Evolutionary conservation across 345 rosid species (phyloP).

Genomic region (Pistacia integerrima): DNA sequence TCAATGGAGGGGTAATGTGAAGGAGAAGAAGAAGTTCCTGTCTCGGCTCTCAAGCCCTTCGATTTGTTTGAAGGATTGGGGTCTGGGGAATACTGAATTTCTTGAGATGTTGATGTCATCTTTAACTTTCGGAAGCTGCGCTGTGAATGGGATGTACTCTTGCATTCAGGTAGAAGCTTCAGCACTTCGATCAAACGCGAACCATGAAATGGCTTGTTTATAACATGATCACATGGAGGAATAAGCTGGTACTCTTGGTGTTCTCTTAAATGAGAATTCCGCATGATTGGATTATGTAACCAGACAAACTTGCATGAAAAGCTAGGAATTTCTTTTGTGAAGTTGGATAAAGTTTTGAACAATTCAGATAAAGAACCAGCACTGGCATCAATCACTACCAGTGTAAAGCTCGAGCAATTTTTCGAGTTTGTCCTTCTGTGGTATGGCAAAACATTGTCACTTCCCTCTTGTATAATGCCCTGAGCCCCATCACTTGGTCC

Average conservation of each 20-base stretch:
- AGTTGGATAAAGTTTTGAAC: constrained; percentile 3
- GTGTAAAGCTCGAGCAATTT: constrained; percentile 18
- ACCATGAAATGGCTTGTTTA: constrained; percentile 36
- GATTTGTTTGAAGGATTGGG: not conserved
- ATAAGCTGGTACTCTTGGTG: not conserved
- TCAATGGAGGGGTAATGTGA: not conserved
- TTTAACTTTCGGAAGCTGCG: constrained; percentile 3
- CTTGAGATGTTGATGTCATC: constrained; percentile 12
- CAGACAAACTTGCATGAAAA: constrained; percentile 32
- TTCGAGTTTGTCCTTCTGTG: constrained; percentile 17
- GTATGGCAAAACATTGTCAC: constrained; percentile 15
- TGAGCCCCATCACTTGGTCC: constrained; percentile 10
- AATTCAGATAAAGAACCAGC: constrained; percentile 16
- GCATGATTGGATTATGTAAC: constrained; percentile 22
- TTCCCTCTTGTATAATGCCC: constrained; percentile 16
- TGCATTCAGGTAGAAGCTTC: constrained; percentile 24
- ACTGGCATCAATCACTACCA: constrained; percentile 32
- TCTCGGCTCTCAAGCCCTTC: not conserved
- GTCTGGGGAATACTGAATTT: not conserved
- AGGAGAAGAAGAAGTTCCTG: not conserved
- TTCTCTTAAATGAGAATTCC: constrained; percentile 2
- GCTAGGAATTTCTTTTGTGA: constrained; percentile 24
- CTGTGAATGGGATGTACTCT: constrained; percentile 2
- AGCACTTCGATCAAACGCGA: constrained; percentile 28
- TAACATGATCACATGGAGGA: constrained; percentile 19